phyloP scores from a whole-genome alignment of 768 basidiomycete genomes.

The Boletus pseudo-olivaceus region DNA sequence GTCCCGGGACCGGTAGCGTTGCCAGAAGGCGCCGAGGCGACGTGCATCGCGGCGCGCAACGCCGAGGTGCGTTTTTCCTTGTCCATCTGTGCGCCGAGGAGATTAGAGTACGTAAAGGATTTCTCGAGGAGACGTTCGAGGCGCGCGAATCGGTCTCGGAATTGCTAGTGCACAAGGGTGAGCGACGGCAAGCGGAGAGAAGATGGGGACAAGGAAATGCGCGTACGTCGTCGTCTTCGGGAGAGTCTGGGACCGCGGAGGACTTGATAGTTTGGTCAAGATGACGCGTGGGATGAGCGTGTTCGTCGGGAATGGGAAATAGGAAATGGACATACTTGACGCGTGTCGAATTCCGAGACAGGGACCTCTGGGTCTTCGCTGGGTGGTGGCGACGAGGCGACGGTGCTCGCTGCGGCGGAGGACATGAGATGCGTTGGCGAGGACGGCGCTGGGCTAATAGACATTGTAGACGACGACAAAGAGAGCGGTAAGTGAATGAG shows the following conservation, averaged over 20 bases:
- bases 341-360: not conserved
- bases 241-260: constrained; percentile 4
- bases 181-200: not conserved
- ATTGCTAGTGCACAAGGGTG: constrained; percentile 37
- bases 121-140: constrained; percentile 71
- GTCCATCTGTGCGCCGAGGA: constrained; percentile 76
- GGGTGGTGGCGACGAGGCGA: constrained; percentile 27
- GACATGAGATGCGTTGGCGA: constrained; percentile 17
- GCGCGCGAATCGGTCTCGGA: constrained; percentile 45
- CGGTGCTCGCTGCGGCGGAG: constrained; percentile 22
- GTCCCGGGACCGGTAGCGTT: not conserved
- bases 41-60: constrained; percentile 28
- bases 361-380: constrained; percentile 5
- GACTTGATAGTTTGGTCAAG: constrained; percentile 5
- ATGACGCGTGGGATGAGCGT: not conserved
- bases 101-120: constrained; percentile 68
- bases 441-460: constrained; percentile 14
- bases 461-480: constrained; percentile 14
- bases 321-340: constrained; percentile 17
- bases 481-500: not conserved
- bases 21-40: constrained; percentile 2
- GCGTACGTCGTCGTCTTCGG: constrained; percentile 23
- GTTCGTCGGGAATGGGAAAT: not conserved
- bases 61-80: constrained; percentile 39
- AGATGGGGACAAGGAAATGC: too few relatives aligned